phyloP scores from a whole-genome alignment of 192 early-diverging fungal species.

The Linderina pennispora region DNA sequence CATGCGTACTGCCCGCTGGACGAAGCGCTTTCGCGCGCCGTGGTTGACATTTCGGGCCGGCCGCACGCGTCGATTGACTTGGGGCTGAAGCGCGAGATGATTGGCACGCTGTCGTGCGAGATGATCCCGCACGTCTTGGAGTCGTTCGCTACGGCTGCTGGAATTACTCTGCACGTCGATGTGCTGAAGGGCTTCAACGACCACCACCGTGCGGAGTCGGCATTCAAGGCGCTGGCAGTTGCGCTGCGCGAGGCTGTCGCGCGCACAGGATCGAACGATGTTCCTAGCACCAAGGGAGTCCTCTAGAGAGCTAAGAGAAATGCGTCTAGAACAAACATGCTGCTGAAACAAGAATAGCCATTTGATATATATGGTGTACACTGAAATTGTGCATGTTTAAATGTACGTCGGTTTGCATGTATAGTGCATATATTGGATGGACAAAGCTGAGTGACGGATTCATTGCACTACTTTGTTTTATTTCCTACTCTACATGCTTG shows the following conservation, averaged over 20 bases:
- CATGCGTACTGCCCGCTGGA: constrained; percentile 94
- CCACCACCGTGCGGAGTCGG: constrained; percentile 91
- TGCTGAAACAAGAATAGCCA: too few species aligned
- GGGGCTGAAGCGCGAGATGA: constrained; percentile 84
- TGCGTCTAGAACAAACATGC: too few species aligned
- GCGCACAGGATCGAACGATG: constrained; percentile 74
- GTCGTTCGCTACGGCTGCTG: constrained; percentile 86
- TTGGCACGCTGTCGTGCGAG: constrained; percentile 87
- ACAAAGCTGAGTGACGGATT: too few species aligned
- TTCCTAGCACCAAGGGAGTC: constrained; percentile 96
- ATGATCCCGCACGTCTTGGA: constrained; percentile 98
- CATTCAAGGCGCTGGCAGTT: constrained; percentile 98
- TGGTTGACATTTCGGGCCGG: constrained; percentile 96
- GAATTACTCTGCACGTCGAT: constrained; percentile 96
- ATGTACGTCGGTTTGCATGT: too few species aligned
- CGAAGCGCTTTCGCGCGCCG: constrained; percentile 90
- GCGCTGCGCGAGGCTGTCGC: constrained; percentile 85
- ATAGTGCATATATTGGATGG: too few species aligned
- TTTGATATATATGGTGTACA: too few species aligned
- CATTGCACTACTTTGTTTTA: too few species aligned
- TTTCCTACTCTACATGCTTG: too few species aligned
- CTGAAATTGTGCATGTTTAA: too few species aligned
- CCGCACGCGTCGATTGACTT: constrained; percentile 79
- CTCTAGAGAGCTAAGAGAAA: constrained; percentile 53
- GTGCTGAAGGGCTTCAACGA: constrained; percentile 92